Conservation (phyloP, 1,284 basidiomycete species). For the Ustilago hordei region DNA sequence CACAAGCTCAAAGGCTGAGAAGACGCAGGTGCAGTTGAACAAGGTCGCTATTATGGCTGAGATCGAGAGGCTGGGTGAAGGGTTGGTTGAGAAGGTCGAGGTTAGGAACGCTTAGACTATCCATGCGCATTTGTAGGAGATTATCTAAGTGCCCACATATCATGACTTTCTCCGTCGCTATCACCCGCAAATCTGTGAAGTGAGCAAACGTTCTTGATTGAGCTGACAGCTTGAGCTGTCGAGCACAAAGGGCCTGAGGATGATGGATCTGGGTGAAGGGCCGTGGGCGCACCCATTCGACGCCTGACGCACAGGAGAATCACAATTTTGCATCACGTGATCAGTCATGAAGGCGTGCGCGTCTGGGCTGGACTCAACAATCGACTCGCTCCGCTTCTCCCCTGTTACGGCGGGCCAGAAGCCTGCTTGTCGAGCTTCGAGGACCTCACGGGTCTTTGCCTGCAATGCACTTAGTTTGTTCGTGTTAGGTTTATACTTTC, state of each 20-base stretch:
- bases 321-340: too few species aligned
- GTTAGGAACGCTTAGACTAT: constrained; percentile 16
- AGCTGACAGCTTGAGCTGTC: not conserved
- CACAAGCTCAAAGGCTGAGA: constrained; percentile 7
- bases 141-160: too few species aligned
- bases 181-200: not conserved
- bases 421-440: too few species aligned
- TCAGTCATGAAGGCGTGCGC: not conserved
- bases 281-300: too few species aligned
- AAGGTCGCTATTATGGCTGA: constrained; percentile 79
- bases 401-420: too few species aligned
- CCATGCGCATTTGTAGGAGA: not conserved
- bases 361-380: not conserved
- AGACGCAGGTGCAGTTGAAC: constrained; percentile 76
- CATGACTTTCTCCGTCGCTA: too few species aligned
- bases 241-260: not conserved
- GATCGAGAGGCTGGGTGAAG: constrained; percentile 81
- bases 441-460: too few species aligned
- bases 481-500: too few species aligned
- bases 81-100: constrained; percentile 73
- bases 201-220: not conserved
- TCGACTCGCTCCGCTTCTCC: too few species aligned
- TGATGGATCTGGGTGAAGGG: not conserved
- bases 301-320: too few species aligned
- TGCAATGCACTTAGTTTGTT: too few species aligned